Evolutionary conservation across 345 rosid genomes (phyloP), one percentile per base, ranked within the genome.

Genomic region (Tarenaya hassleriana): DNA sequence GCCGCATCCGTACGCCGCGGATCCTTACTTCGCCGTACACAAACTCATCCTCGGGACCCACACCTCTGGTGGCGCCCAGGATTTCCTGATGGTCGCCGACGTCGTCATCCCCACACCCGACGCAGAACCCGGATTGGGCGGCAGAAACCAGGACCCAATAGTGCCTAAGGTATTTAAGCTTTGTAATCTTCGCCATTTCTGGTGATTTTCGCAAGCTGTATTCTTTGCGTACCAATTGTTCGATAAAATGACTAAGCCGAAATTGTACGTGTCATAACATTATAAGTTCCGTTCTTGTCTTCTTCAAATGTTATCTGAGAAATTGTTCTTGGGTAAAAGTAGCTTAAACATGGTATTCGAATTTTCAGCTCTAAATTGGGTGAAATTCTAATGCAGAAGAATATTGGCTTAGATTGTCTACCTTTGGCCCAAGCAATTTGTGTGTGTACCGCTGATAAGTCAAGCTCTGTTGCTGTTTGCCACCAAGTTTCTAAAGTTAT

Each of bases 21-120:
- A 76, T 55, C 82, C 83, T 2, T 50, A 75, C 34, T 83, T 81
- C 37, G 19, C 48, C 35, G 72, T 78, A 10, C 96, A 91, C 69
- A 64, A 74, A 67, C 82, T 92, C 24, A 69, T 85, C 15, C 78
- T 92, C 16, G 95, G 98, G 0, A 88, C 95, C 53, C 91, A 92
- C 54, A 88, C 98, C 43, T 77, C 91, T 69, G 91, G 83, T 40
- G 83, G 67, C 34, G 54, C 67, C 16, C 77, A 79, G 13, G 87
- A 88, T 58, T 85, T 64, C 52, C 87, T 92, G 38, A 75, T 88
- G 83, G 56, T 88, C 39, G 98, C 97, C 47, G 83, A 85, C 16
- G 86, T 69, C 1, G 55, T 83, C 41, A 72, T 92, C 8, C 95
- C 98, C 0, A 59, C 78, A 5, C 61, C 67, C 1, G 72, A 53